These are phyloP conservation scores for Rasamsonia emersonii DNA, from an alignment of 2,329 filamentous ascomycete genomes.

Conservation along the genomic window DNA sequence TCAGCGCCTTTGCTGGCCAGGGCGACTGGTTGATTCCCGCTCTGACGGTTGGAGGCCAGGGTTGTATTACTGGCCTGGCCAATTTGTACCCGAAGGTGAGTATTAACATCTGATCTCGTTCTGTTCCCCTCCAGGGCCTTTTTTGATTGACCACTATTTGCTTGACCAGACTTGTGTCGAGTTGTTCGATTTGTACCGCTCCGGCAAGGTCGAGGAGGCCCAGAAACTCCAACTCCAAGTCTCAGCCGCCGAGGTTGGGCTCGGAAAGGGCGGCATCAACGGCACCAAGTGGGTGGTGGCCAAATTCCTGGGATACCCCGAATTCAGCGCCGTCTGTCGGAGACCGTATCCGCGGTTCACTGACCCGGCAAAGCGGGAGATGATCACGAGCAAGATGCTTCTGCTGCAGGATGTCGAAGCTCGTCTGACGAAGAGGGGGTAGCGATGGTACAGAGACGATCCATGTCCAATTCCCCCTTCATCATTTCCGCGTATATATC, in stretches of 20 bases:
- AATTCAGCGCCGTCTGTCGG: slow-evolving; percentile 44
- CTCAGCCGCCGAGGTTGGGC: slow-evolving; percentile 47
- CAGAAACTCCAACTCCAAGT: slow-evolving; percentile 43
- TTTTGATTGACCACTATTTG: neutral
- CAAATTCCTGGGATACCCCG: slow-evolving; percentile 45
- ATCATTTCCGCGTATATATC: no score
- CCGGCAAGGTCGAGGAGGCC: slow-evolving; percentile 42
- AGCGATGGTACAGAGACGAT: no score
- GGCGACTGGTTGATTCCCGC: slow-evolving; percentile 46
- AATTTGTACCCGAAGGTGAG: slow-evolving; percentile 50
- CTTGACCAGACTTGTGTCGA: slow-evolving; percentile 34
- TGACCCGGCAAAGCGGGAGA: slow-evolving; percentile 38
- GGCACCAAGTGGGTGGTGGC: slow-evolving; percentile 54
- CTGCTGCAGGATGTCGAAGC: no score
- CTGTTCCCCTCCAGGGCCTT: no score
- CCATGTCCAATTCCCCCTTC: no score
- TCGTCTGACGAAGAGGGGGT: no score
- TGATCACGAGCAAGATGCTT: slow-evolving; percentile 25
- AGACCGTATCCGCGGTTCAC: slow-evolving; percentile 46
- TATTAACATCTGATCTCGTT: neutral
- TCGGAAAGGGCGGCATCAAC: slow-evolving; percentile 52
- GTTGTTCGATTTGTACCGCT: slow-evolving; percentile 41
- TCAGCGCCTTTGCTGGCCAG: slow-evolving; percentile 35
- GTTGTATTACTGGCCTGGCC: slow-evolving; percentile 55
- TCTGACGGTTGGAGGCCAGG: slow-evolving; percentile 49